A percentile compares a stretch with the other conserved stretches of the same genome.
Evolutionary conservation across 2,329 filamentous ascomycete species (phyloP).

Genomic region (Botrytis elliptica): DNA sequence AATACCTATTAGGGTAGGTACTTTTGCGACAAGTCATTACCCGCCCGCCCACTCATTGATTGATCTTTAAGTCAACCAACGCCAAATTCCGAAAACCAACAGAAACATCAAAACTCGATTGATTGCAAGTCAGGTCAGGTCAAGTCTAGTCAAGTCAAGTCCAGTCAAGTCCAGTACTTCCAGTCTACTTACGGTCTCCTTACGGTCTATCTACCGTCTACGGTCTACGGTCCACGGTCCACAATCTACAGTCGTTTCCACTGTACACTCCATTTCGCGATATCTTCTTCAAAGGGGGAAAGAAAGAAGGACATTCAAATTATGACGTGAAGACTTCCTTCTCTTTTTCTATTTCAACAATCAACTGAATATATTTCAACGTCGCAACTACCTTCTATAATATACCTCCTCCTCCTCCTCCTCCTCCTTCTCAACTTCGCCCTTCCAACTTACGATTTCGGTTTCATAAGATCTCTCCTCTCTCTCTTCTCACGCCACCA

Average conservation of each 20-base stretch:
- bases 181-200: background rate
- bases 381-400: constrained; percentile 1
- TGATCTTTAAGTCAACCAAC: background rate
- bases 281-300: background rate
- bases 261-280: background rate
- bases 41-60: background rate
- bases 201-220: no score
- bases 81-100: background rate
- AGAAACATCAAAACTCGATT: background rate
- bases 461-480: background rate
- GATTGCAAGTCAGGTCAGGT: no score
- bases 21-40: constrained; percentile 7
- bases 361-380: background rate
- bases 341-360: background rate
- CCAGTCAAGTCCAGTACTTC: background rate
- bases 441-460: background rate
- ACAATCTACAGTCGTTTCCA: background rate
- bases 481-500: background rate
- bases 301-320: background rate
- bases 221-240: background rate
- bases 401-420: background rate
- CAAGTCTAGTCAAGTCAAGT: background rate
- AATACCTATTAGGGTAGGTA: background rate
- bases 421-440: background rate
- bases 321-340: constrained; percentile 17